Evolutionary conservation across 306 rosid species (phyloP).

Genomic region (Medicago truncatula): DNA sequence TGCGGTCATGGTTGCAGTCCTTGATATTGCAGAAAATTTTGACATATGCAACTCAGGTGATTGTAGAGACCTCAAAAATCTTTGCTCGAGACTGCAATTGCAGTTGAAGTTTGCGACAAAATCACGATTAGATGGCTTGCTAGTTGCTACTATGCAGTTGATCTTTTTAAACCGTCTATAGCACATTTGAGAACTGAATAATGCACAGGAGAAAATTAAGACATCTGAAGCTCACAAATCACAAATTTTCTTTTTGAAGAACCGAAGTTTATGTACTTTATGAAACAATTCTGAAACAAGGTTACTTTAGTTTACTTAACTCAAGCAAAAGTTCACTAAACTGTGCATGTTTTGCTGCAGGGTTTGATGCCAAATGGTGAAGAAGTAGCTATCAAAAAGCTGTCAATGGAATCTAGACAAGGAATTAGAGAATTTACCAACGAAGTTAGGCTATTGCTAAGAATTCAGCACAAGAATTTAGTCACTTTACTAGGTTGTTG

Average conservation of each 20-base stretch:
- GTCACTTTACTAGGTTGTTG: constrained; percentile 81
- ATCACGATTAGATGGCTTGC: not conserved
- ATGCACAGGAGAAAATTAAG: not conserved
- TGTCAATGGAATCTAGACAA: constrained; percentile 77
- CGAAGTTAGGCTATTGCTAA: constrained; percentile 77
- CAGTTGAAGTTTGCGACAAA: not conserved
- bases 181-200: constrained; percentile 10
- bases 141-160: not conserved
- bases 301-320: not conserved
- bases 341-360: constrained; percentile 49
- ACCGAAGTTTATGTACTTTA: not conserved
- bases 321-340: constrained; percentile 3
- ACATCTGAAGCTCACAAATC: not conserved
- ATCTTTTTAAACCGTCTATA: not conserved
- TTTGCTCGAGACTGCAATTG: not conserved
- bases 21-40: too few relatives aligned
- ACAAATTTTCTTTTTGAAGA: not conserved
- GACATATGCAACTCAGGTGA: too few relatives aligned
- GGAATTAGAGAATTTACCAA: constrained; percentile 83
- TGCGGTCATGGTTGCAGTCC: too few relatives aligned
- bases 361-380: constrained; percentile 91
- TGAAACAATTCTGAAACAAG: not conserved
- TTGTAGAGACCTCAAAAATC: not conserved
- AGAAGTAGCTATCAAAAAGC: constrained; percentile 89
- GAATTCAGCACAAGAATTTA: constrained; percentile 83